Evolutionary conservation across 805 yeast genomes (phyloP), one percentile per base, ranked within the genome.

Genomic region (Candida insectalens): DNA sequence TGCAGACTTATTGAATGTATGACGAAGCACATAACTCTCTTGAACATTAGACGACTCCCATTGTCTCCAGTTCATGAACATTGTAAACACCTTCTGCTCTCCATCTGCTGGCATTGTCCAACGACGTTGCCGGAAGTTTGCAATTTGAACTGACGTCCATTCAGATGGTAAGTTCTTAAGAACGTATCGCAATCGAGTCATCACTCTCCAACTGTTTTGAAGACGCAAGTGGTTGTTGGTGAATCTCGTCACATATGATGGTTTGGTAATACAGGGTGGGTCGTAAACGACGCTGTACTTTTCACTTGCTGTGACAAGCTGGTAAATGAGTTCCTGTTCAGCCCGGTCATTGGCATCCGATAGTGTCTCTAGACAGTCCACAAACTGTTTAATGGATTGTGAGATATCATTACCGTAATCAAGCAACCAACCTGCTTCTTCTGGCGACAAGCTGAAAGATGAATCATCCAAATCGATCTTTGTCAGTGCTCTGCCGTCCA

Each of bases 221-320:
- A 78, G 72, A 42, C 98, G 63, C 2, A 85, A 74, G 56, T 88
- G 96, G 17, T 76, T 70, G 14, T 67, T 65, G 2, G 78, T 69
- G 3, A 87, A 69, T 34, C 95, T 65, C 31, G 84, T 70, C 20
- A 85, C 74, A 45, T 82, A 77, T 0, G 96, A 80, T 0, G 96
- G 96, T 33, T 85, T 79, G 1, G 96, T 88, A 34, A 89, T 68
- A 14, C 87, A 95, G 5, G 83, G 75, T 0, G 97, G 94, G 47
- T 92, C 97, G 41, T 83, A 83, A 32, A 76, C 75, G 28, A 87
- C 70, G 20, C 68, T 67, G 32, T 53, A 50, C 1, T 51, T 47
- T 7, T 46, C 46, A 6, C 69, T 62, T 2, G 67, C 71, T 9
- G 45, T 45, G 3, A 71, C 51, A 14, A 69, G 45, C 8, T 49